Evolutionary conservation across 2,329 filamentous ascomycete species (phyloP), one percentile per base, ranked within the genome.

Genomic region (Cercospora sesami): DNA sequence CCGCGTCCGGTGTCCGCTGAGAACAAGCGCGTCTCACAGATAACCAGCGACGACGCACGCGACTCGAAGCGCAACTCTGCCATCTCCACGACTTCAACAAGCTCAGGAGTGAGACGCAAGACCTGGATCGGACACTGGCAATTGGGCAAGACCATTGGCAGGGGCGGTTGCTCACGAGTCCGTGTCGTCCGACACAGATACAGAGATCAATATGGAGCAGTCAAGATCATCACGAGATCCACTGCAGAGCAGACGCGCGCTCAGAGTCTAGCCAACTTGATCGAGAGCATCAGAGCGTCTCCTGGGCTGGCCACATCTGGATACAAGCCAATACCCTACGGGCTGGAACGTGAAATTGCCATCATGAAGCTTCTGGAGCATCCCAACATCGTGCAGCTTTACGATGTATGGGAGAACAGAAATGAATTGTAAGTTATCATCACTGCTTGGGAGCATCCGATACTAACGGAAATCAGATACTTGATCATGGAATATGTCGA

Each of bases 291-390:
- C 70, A 85, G 87, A 80, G 70, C 70, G 7, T 70, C 69, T 33
- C 53, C 68, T 8, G 67, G 70, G 5, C 59, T 69, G 10, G 68
- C 64, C 12, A 31, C 69, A n/a, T 69, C 73, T 63, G 75, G 75
- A 12, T 73, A 76, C 67, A 78, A 76, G 62, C 78, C 78, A 1
- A 77, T 79, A 16, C 94, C 94, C 1, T 89, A 94, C 75, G 91
- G 93, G 1, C 91, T 99, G 69, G 94, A 98, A 80, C 87, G 95
- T 64, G 95, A 99, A 78, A 94, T 99, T 48, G 93, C 94, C 33
- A 96, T 99, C 74, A 93, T 99, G 86, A 98, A 97, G 81, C 86
- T 98, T 67, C 92, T 98, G 69, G 90, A 97, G 75, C 95, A 99
- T 80, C 92, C 91, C 5, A 95, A 98, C 78, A 94, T 98, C 75